Percentiles rank a stretch among this genome's conserved stretches.
phyloP scores from a whole-genome alignment of 2,329 filamentous ascomycete species.

The Trichoderma sp. region DNA sequence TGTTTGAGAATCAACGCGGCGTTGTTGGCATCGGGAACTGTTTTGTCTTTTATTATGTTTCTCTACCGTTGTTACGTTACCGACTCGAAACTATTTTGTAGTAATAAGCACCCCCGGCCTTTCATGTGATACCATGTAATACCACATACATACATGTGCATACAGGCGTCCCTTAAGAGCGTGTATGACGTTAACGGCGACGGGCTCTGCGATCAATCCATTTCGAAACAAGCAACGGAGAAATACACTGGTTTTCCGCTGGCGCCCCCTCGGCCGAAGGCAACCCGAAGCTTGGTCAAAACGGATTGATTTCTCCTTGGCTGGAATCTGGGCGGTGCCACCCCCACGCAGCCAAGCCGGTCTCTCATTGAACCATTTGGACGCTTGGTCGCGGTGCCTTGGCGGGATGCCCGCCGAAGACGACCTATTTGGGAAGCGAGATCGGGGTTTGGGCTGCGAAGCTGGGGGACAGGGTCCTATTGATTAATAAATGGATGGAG shows the following conservation, averaged over 20 bases:
- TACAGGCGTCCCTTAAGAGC: background rate
- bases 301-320: slow-evolving; percentile 25
- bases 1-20: background rate
- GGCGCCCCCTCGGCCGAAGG: background rate
- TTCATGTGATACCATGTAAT: slow-evolving; percentile 8
- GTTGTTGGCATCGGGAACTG: background rate
- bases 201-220: background rate
- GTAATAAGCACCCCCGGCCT: background rate
- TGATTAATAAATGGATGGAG: background rate
- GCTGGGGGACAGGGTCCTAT: background rate
- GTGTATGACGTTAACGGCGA: background rate
- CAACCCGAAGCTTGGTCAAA: background rate
- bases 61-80: background rate
- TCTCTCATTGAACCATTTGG: background rate
- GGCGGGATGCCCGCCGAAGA: slow-evolving; percentile 15
- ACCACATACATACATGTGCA: background rate
- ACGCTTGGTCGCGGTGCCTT: slow-evolving; percentile 5
- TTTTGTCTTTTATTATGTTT: background rate
- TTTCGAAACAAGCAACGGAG: background rate
- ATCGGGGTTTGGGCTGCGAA: background rate
- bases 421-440: slow-evolving; percentile 18
- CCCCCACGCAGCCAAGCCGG: slow-evolving; percentile 15
- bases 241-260: background rate
- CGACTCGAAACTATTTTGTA: background rate
- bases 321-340: background rate